Conservation (phyloP, 768 basidiomycete genomes). For the Mycena latifolia region DNA sequence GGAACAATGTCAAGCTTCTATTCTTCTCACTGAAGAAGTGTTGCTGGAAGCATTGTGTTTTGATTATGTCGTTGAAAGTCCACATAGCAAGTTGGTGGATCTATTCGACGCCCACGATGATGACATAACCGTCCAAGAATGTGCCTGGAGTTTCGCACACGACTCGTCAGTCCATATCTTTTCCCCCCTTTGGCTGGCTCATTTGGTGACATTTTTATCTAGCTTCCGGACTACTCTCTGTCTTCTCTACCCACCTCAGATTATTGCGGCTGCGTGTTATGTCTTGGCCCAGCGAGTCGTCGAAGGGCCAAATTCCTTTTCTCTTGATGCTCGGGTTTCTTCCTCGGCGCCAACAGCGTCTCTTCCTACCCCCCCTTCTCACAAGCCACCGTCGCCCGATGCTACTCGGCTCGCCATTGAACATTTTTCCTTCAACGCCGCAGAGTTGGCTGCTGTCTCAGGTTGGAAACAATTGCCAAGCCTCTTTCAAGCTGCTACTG, state of each 20-base stretch:
- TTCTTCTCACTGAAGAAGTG: conserved; percentile 81
- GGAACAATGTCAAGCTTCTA: conserved; percentile 75
- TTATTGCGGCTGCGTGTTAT: conserved; percentile 84
- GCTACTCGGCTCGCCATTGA: conserved; percentile 76
- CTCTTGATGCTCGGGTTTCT: conserved; percentile 81
- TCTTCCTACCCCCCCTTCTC: conserved; percentile 84
- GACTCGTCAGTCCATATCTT: conserved; percentile 73
- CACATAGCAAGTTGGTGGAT: conserved; percentile 81
- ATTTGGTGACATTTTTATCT: conserved; percentile 18
- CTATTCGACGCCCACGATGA: conserved; percentile 71
- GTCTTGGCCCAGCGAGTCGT: conserved; percentile 79
- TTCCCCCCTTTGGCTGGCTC: conserved; percentile 16
- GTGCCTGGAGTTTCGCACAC: conserved; percentile 88
- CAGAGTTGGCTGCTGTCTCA: conserved; percentile 69
- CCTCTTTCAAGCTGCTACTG: conserved; percentile 15
- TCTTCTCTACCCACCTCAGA: conserved; percentile 73
- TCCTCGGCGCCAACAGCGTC: conserved; percentile 79
- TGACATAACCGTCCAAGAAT: conserved; percentile 69
- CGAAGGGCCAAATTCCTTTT: conserved; percentile 80
- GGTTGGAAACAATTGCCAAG: conserved; percentile 53
- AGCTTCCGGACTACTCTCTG: conserved; percentile 88
- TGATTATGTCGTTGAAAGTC: conserved; percentile 83
- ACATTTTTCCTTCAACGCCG: conserved; percentile 71
- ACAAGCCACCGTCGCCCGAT: conserved; percentile 80
- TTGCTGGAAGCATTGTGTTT: conserved; percentile 88